These are phyloP conservation scores for Avicennia marina DNA, from an alignment of 257 asterid genomes.

Conservation along the genomic window DNA sequence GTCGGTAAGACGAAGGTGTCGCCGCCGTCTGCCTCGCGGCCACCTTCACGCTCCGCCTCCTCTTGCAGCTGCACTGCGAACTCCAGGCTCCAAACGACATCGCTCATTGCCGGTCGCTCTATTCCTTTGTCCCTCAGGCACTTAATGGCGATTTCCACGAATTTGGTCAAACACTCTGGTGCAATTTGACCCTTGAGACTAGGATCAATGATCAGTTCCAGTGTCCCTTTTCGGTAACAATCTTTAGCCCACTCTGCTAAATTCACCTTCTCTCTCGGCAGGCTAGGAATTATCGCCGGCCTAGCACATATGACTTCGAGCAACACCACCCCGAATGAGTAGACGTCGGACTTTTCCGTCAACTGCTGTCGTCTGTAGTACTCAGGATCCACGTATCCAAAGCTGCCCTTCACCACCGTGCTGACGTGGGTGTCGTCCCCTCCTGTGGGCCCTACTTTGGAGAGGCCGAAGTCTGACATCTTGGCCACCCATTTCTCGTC, in stretches of 20 bases:
- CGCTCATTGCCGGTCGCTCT: conserved; percentile 73
- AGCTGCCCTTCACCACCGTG: conserved; percentile 73
- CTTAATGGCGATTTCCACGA: conserved; percentile 57
- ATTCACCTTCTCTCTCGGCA: conserved; percentile 68
- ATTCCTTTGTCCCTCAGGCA: conserved; percentile 59
- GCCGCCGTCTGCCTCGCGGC: not conserved
- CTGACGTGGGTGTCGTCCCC: conserved; percentile 53
- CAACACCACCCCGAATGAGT: conserved; percentile 65
- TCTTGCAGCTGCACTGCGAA: conserved; percentile 65
- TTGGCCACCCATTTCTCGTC: conserved; percentile 57
- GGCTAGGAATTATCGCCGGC: conserved; percentile 49
- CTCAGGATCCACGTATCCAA: conserved; percentile 67
- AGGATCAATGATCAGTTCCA: conserved; percentile 59
- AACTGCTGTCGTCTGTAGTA: conserved; percentile 61
- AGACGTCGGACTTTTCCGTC: conserved; percentile 67
- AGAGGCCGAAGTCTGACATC: conserved; percentile 73
- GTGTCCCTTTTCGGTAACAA: conserved; percentile 48
- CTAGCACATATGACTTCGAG: conserved; percentile 57
- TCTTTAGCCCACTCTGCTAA: conserved; percentile 71
- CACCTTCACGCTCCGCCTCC: conserved; percentile 28
- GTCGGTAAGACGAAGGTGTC: not conserved
- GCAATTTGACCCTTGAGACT: conserved; percentile 42
- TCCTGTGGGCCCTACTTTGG: conserved; percentile 43
- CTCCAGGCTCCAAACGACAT: conserved; percentile 64
- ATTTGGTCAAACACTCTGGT: conserved; percentile 55